Percentiles rank a stretch among this genome's conserved stretches.
These are phyloP conservation scores for Paraphoma sp. DNA, from an alignment of 2,329 filamentous ascomycete species.

Conservation along the genomic window DNA sequence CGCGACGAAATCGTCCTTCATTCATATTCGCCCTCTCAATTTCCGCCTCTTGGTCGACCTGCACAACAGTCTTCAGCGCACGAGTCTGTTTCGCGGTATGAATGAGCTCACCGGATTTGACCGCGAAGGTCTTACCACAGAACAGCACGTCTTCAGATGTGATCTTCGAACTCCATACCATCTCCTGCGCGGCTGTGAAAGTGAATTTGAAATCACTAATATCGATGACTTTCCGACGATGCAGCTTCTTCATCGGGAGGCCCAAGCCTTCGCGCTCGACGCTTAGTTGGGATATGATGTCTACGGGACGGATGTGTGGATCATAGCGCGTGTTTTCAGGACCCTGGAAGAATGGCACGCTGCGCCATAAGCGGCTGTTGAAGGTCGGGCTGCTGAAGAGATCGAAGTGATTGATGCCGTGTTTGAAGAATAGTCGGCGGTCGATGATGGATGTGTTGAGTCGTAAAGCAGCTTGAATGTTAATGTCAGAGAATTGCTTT, in stretches of 20 bases:
- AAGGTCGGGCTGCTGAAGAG: conserved; percentile 18
- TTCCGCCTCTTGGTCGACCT: too few species aligned
- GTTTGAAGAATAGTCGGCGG: conserved; percentile 10
- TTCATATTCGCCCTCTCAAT: too few species aligned
- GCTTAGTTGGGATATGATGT: neutral
- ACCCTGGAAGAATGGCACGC: conserved; percentile 14
- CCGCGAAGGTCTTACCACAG: neutral
- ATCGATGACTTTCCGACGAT: too few species aligned
- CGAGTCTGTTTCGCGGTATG: too few species aligned
- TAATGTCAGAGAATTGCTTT: conserved; percentile 6
- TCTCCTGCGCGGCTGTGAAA: too few species aligned
- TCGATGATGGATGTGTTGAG: neutral
- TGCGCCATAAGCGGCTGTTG: conserved; percentile 2
- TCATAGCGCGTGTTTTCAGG: neutral
- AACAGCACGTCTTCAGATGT: neutral
- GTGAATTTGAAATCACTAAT: too few species aligned
- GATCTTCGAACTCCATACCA: too few species aligned
- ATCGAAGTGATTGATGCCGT: conserved; percentile 7
- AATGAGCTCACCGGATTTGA: neutral
- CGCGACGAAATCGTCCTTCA: too few species aligned
- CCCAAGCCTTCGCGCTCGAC: neutral
- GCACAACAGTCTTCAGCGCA: too few species aligned
- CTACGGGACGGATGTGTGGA: neutral
- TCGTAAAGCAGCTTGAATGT: conserved; percentile 1
- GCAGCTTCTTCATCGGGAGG: too few species aligned